Evolutionary conservation across 768 basidiomycete genomes (phyloP).

Genomic region (Lactarius akahatsu): DNA sequence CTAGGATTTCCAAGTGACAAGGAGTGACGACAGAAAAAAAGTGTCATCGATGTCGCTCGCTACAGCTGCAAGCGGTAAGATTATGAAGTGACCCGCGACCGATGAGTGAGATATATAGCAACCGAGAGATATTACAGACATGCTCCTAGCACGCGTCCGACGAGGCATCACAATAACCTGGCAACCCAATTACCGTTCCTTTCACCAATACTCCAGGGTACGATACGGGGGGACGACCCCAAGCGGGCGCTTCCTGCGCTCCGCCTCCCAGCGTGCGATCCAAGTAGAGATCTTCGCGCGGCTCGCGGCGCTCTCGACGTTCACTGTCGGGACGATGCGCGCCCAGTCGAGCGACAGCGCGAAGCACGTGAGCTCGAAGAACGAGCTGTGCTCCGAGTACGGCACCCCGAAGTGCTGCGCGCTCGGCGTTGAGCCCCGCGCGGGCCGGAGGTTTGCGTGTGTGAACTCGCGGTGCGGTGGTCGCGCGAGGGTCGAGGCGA

Average conservation of each 20-base stretch:
- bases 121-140: neutral
- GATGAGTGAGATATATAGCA: conserved; percentile 35
- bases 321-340: conserved; percentile 95
- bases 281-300: conserved; percentile 86
- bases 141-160: too few relatives aligned
- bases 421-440: conserved; percentile 65
- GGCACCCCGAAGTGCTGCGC: conserved; percentile 80
- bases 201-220: conserved; percentile 48
- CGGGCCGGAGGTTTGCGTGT: conserved; percentile 61
- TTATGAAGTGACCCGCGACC: too few relatives aligned
- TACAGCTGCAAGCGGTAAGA: too few relatives aligned
- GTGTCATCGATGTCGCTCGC: too few relatives aligned
- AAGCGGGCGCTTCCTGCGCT: conserved; percentile 57
- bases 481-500: conserved; percentile 65
- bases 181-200: too few relatives aligned
- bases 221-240: conserved; percentile 40
- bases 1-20: too few relatives aligned
- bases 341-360: conserved; percentile 83
- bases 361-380: conserved; percentile 94
- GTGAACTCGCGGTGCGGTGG: conserved; percentile 70
- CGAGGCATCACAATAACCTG: too few relatives aligned
- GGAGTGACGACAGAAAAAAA: too few relatives aligned
- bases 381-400: conserved; percentile 96
- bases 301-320: conserved; percentile 70
- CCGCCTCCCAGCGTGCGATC: conserved; percentile 86